Conservation (phyloP, 1,284 basidiomycete species). For the Filobasidium uniguttulatum region DNA sequence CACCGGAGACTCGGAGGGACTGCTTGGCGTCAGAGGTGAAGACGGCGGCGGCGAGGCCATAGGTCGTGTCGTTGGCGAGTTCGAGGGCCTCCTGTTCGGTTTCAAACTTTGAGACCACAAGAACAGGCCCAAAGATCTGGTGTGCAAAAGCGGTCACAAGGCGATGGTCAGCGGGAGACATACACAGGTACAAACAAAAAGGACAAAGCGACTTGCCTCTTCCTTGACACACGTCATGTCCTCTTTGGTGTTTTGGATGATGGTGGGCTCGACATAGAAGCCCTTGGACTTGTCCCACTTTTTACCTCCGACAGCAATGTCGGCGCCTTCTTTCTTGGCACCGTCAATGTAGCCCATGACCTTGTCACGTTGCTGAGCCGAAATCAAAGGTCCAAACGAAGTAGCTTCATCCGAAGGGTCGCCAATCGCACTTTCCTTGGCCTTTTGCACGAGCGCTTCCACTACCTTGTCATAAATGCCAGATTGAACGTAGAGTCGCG, state of each 20-base stretch:
- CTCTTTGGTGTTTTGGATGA: conserved; percentile 27
- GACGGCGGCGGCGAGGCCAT: conserved; percentile 76
- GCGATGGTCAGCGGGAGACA: background rate
- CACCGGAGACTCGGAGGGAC: conserved; percentile 67
- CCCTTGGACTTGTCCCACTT: conserved; percentile 25
- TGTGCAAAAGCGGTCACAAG: background rate
- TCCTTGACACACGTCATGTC: conserved; percentile 21
- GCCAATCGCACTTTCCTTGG: conserved; percentile 59
- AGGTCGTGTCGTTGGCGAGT: conserved; percentile 75
- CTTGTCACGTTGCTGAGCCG: conserved; percentile 68
- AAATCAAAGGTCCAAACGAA: conserved; percentile 67
- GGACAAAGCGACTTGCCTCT: conserved; percentile 16
- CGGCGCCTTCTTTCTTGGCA: conserved; percentile 74
- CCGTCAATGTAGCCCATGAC: conserved; percentile 76
- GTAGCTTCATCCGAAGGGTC: conserved; percentile 61
- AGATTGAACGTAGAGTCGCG: conserved; percentile 66
- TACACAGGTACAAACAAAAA: background rate
- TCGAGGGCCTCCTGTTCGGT: conserved; percentile 48
- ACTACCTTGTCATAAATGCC: conserved; percentile 73
- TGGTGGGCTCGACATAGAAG: conserved; percentile 36
- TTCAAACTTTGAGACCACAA: conserved; percentile 58
- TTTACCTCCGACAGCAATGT: conserved; percentile 60
- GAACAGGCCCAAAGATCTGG: conserved; percentile 42
- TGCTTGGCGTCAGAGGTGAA: conserved; percentile 80
- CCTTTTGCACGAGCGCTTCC: conserved; percentile 50